phyloP scores from a whole-genome alignment of 2,329 filamentous ascomycete genomes.

The Hyphodiscus sp. region DNA sequence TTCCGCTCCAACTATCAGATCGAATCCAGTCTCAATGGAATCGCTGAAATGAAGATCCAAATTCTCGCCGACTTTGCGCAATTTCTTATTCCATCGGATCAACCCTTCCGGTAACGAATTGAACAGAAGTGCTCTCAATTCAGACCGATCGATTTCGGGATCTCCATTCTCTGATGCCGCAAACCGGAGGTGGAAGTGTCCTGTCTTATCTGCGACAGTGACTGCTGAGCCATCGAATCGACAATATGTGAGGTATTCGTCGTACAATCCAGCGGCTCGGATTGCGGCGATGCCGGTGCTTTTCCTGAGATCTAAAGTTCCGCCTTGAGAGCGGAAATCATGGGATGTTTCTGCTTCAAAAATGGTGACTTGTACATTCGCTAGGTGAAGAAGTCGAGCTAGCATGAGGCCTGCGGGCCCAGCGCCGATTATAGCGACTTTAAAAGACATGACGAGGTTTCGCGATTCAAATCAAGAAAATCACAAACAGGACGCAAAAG shows the following conservation, averaged over 20 bases:
- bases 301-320: conserved; percentile 45
- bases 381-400: conserved; percentile 10
- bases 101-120: conserved; percentile 2
- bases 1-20: conserved; percentile 35
- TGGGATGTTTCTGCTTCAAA: conserved; percentile 13
- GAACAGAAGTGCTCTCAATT: conserved; percentile 11
- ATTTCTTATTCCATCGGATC: conserved; percentile 8
- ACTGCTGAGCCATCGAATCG: conserved; percentile 19
- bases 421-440: conserved; percentile 19
- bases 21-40: conserved; percentile 22
- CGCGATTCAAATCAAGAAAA: not conserved
- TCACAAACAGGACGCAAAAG: not conserved
- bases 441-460: not conserved
- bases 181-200: conserved; percentile 30
- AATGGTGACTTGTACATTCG: conserved; percentile 7
- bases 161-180: conserved; percentile 15
- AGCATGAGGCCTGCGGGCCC: conserved; percentile 15
- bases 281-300: conserved; percentile 40
- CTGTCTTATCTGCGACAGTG: conserved; percentile 35
- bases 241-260: conserved; percentile 35
- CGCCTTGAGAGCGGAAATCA: conserved; percentile 24
- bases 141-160: conserved; percentile 14
- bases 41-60: conserved; percentile 8
- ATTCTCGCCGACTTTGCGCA: conserved; percentile 5
- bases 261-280: conserved; percentile 37